phyloP scores from a whole-genome alignment of 2,329 filamentous ascomycete genomes.

The Epichloe glyceriae region DNA sequence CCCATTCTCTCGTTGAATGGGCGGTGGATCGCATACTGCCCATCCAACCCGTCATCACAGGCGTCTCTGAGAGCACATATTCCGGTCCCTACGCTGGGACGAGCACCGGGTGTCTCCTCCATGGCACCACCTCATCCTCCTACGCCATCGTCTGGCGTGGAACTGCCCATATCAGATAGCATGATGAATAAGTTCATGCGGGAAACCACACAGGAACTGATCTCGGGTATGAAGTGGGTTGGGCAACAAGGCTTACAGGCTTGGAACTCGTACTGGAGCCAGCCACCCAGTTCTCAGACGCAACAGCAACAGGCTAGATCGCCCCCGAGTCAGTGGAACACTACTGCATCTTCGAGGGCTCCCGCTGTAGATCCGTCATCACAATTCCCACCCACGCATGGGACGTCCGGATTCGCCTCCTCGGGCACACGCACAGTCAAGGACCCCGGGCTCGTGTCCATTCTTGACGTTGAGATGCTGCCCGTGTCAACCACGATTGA shows the following conservation, averaged over 20 bases:
- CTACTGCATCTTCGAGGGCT: constrained; percentile 22
- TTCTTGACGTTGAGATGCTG: constrained; percentile 56
- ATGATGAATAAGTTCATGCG: constrained; percentile 66
- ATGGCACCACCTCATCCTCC: constrained; percentile 59
- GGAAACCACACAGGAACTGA: constrained; percentile 65
- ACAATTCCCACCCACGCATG: constrained; percentile 64
- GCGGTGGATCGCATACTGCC: constrained; percentile 68
- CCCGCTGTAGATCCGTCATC: constrained; percentile 30
- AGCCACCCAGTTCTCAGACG: constrained; percentile 26
- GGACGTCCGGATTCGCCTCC: constrained; percentile 34
- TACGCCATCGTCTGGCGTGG: constrained; percentile 51
- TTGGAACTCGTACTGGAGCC: constrained; percentile 72
- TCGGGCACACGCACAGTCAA: constrained; percentile 36
- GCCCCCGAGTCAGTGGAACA: constrained; percentile 33
- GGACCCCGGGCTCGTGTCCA: constrained; percentile 62
- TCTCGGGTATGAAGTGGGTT: constrained; percentile 62
- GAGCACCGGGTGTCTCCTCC: constrained; percentile 43
- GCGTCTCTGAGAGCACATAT: constrained; percentile 56
- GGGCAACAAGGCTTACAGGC: constrained; percentile 65
- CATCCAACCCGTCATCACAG: constrained; percentile 57
- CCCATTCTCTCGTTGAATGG: constrained; percentile 58
- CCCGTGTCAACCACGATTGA: constrained; percentile 38
- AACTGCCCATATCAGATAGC: constrained; percentile 58
- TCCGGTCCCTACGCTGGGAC: constrained; percentile 39
- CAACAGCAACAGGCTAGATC: constrained; percentile 34